Evolutionary conservation across 2,329 filamentous ascomycete genomes (phyloP).

Genomic region (Xylaria sp.): DNA sequence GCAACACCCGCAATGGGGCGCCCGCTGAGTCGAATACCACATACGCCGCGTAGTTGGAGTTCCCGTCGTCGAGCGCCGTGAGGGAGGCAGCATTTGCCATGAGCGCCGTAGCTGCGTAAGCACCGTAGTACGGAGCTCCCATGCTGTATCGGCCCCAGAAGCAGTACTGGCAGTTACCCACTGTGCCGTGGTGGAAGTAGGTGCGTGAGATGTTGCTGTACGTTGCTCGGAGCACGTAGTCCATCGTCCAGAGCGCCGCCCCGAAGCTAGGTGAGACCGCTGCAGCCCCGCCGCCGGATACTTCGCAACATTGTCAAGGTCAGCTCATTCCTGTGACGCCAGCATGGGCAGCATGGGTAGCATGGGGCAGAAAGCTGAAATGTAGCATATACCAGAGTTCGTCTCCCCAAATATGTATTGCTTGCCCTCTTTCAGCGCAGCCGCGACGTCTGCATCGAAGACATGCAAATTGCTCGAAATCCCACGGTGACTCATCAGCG

Average conservation of each 20-base stretch:
- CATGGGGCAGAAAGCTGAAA: neutral
- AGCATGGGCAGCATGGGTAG: neutral
- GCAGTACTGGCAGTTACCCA: slow-evolving; percentile 52
- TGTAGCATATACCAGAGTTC: slow-evolving; percentile 48
- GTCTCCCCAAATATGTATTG: slow-evolving; percentile 56
- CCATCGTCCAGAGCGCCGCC: slow-evolving; percentile 57
- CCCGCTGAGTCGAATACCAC: slow-evolving; percentile 49
- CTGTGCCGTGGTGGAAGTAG: slow-evolving; percentile 59
- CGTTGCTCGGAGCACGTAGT: slow-evolving; percentile 48
- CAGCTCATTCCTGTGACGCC: neutral
- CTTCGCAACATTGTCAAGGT: slow-evolving; percentile 28
- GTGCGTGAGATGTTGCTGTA: slow-evolving; percentile 46
- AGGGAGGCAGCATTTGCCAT: slow-evolving; percentile 51
- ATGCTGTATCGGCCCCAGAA: slow-evolving; percentile 50
- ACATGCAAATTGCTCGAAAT: slow-evolving; percentile 47
- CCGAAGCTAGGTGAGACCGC: slow-evolving; percentile 53
- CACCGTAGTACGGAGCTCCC: slow-evolving; percentile 59
- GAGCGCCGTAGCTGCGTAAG: slow-evolving; percentile 53
- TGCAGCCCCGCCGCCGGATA: slow-evolving; percentile 47
- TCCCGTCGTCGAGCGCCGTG: slow-evolving; percentile 52
- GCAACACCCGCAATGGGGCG: slow-evolving; percentile 46
- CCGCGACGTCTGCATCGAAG: slow-evolving; percentile 49
- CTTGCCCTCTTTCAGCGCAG: slow-evolving; percentile 47
- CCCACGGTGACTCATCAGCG: slow-evolving; percentile 52
- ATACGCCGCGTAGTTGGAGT: slow-evolving; percentile 51